Evolutionary conservation across 345 rosid genomes (phyloP).

Genomic region (Camelina neglecta): DNA sequence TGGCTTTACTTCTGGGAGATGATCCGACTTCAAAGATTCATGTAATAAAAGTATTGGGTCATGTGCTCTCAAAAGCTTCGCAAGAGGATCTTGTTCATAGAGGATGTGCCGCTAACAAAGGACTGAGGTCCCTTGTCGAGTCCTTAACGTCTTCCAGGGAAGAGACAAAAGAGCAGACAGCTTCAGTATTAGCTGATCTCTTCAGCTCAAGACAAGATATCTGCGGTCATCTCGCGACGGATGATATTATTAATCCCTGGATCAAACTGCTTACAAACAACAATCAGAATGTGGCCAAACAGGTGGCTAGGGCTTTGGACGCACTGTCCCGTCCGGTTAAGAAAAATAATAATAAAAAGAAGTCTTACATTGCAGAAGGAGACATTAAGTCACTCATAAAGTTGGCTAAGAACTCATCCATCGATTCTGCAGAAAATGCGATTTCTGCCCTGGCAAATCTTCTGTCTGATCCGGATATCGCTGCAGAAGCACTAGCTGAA

Average conservation of each 20-base stretch:
- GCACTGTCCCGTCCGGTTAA: conserved; percentile 77
- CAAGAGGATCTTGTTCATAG: conserved; percentile 58
- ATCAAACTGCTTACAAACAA: conserved; percentile 68
- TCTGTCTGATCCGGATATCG: conserved; percentile 71
- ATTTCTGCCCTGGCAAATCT: conserved; percentile 87
- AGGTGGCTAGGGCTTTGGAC: conserved; percentile 79
- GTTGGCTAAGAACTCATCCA: conserved; percentile 72
- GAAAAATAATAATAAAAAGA: conserved; percentile 45
- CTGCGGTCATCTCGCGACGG: conserved; percentile 54
- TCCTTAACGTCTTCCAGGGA: conserved; percentile 69
- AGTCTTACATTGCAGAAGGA: conserved; percentile 56
- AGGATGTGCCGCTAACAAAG: conserved; percentile 87
- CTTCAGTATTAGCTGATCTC: conserved; percentile 85
- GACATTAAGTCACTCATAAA: conserved; percentile 64
- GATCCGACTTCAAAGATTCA: conserved; percentile 64
- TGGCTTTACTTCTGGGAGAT: conserved; percentile 75
- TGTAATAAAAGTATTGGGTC: conserved; percentile 73
- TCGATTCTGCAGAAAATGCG: conserved; percentile 80
- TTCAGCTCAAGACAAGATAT: conserved; percentile 77
- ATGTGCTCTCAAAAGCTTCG: conserved; percentile 75
- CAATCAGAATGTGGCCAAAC: conserved; percentile 67
- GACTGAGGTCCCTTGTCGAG: conserved; percentile 69
- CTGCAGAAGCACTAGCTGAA: conserved; percentile 78
- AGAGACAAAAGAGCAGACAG: conserved; percentile 81
- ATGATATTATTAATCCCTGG: conserved; percentile 69